Evolutionary conservation across 192 early-diverging fungal species (phyloP).

Genomic region (Obelidium mucronatum): DNA sequence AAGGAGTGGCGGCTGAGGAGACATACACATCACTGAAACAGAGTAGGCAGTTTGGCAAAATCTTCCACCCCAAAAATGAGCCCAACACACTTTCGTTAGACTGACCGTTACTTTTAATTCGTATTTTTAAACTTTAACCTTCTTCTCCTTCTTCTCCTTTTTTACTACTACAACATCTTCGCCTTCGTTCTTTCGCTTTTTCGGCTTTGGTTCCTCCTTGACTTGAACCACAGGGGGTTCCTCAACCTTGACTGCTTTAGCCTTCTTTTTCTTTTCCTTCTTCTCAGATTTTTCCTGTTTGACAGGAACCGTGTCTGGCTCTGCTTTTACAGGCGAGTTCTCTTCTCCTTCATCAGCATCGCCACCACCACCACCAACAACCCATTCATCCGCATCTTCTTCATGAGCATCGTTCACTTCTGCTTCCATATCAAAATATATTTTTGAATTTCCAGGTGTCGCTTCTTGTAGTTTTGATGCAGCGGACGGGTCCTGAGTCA

Average conservation of each 20-base stretch:
- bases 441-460: constrained; percentile 13
- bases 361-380: neutral
- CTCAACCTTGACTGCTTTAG: neutral
- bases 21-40: no score
- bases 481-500: neutral
- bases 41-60: no score
- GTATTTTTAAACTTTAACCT: constrained; percentile 9
- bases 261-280: constrained; percentile 7
- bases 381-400: constrained; percentile 23
- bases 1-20: no score
- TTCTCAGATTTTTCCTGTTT: constrained; percentile 13
- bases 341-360: neutral
- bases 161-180: neutral
- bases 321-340: neutral
- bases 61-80: no score
- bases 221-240: neutral
- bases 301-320: neutral
- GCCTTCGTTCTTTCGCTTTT: constrained; percentile 1
- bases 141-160: constrained; percentile 20
- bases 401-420: constrained; percentile 17
- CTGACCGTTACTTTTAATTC: no score
- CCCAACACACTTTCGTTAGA: no score
- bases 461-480: neutral
- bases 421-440: constrained; percentile 26
- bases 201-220: constrained; percentile 6